Evolutionary conservation across 169 alveolate species (phyloP).

Genomic region (Perkinsus olseni): DNA sequence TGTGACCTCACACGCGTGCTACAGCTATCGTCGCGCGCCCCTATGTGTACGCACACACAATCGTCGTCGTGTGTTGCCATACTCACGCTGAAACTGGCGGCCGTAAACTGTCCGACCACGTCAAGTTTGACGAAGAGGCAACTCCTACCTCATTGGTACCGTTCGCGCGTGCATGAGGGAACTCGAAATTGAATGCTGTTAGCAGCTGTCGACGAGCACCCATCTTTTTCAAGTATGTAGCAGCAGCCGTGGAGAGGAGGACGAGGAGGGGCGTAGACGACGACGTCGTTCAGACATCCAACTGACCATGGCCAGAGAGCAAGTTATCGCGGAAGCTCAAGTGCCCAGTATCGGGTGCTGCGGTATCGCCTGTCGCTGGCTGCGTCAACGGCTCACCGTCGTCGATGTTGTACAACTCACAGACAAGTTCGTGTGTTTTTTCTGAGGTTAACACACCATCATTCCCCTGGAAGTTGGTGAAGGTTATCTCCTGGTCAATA

Average conservation of each 20-base stretch:
- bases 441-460: background rate
- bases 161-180: background rate
- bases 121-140: background rate
- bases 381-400: no score
- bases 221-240: background rate
- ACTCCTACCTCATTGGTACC: background rate
- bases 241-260: background rate
- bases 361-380: no score
- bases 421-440: background rate
- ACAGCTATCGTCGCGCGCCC: no score
- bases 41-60: no score
- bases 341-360: background rate
- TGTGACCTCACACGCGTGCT: no score
- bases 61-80: no score
- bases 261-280: background rate
- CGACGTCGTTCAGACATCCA: background rate
- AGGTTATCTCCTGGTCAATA: background rate
- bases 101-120: background rate
- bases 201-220: background rate
- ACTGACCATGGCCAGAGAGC: background rate
- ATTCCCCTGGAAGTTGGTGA: background rate
- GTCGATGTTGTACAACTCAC: background rate
- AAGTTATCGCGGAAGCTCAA: background rate
- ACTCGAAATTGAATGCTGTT: background rate
- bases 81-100: background rate